Conservation (phyloP, 1,284 basidiomycete genomes). For the Laetiporus sulphureus region DNA sequence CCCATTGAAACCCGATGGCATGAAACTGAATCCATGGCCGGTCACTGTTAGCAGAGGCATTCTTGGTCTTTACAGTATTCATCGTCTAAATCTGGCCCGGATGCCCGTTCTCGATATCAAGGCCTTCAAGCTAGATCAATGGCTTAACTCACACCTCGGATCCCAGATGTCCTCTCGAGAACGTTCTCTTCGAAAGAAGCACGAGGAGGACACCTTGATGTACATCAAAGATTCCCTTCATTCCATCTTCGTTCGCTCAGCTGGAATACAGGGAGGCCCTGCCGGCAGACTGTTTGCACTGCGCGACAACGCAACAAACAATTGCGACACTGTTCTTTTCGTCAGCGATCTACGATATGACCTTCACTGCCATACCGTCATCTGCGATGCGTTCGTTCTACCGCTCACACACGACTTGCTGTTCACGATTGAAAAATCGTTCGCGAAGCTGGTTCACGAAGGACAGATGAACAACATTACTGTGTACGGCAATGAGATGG, state of each 20-base stretch:
- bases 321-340: constrained; percentile 32
- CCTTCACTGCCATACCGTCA: constrained; percentile 34
- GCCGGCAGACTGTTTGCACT: constrained; percentile 25
- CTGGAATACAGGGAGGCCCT: constrained; percentile 13
- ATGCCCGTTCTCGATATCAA: constrained; percentile 27
- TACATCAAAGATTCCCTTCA: constrained; percentile 29
- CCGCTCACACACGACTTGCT: constrained; percentile 26
- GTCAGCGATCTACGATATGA: constrained; percentile 38
- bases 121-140: constrained; percentile 11
- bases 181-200: constrained; percentile 12
- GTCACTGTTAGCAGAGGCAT: constrained; percentile 14
- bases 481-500: constrained; percentile 24
- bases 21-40: constrained; percentile 29
- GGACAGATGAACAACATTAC: constrained; percentile 11
- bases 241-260: constrained; percentile 21
- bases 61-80: constrained; percentile 33
- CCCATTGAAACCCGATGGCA: constrained; percentile 20
- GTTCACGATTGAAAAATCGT: constrained; percentile 4
- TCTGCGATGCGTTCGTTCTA: constrained; percentile 38
- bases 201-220: constrained; percentile 20
- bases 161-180: constrained; percentile 28
- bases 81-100: constrained; percentile 32
- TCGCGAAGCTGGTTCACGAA: constrained; percentile 5
- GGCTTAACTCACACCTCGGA: constrained; percentile 27
- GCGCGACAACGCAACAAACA: constrained; percentile 17